Percentiles rank a stretch among this genome's conserved stretches.
Evolutionary conservation across 2,329 filamentous ascomycete species (phyloP).

Genomic region (Arthrobotrys iridis): DNA sequence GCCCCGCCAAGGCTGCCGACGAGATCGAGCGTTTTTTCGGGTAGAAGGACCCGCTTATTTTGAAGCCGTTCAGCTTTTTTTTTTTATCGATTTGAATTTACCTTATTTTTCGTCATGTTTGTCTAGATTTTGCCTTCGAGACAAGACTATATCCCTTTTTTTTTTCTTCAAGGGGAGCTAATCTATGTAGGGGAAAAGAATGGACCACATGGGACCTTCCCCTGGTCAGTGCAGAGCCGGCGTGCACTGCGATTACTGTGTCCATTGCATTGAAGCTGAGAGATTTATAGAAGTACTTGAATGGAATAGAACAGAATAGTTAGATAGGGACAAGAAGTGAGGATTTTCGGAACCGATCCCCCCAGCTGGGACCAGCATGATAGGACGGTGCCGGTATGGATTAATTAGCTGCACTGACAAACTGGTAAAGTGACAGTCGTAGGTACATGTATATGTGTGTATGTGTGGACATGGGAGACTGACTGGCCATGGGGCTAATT

Average conservation of each 20-base stretch:
- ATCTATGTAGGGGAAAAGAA: neutral
- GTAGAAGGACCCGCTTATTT: slow-evolving; percentile 33
- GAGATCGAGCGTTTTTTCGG: slow-evolving; percentile 26
- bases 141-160: neutral
- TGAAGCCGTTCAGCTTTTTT: slow-evolving; percentile 26
- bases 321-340: slow-evolving; percentile 9
- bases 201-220: slow-evolving; percentile 19
- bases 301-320: slow-evolving; percentile 33
- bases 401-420: neutral
- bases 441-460: too few relatives aligned
- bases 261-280: too few relatives aligned
- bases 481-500: neutral
- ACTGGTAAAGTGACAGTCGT: too few relatives aligned
- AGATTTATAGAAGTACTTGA: neutral
- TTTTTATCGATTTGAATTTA: slow-evolving; percentile 9
- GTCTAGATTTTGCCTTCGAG: slow-evolving; percentile 21
- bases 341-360: slow-evolving; percentile 30
- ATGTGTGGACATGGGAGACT: too few relatives aligned
- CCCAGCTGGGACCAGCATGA: slow-evolving; percentile 31
- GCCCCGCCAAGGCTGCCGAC: slow-evolving; percentile 30
- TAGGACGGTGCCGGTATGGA: neutral
- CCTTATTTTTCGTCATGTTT: slow-evolving; percentile 40
- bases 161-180: neutral
- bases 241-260: too few relatives aligned
- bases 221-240: slow-evolving; percentile 39